A percentile compares a stretch with the other conserved stretches of the same genome.
These are phyloP conservation scores for Venustampulla echinocandica DNA, from an alignment of 495 filamentous ascomycete species.

Conservation along the genomic window DNA sequence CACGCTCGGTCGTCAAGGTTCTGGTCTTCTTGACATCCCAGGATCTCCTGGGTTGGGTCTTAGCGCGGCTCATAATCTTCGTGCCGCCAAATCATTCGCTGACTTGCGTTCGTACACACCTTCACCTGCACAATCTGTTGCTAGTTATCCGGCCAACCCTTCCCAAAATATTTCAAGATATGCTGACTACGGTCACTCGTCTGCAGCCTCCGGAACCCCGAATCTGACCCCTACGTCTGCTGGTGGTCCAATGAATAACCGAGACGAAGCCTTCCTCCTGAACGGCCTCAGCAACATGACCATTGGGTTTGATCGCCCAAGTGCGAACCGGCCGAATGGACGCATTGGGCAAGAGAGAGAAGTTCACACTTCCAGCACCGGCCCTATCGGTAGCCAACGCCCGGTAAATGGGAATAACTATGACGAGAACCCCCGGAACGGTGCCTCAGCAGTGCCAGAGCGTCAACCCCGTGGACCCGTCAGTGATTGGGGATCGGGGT, in stretches of 20 bases:
- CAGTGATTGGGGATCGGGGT: constrained; percentile 68
- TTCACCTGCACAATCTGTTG: constrained; percentile 81
- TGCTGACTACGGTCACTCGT: constrained; percentile 39
- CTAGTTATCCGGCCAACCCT: constrained; percentile 71
- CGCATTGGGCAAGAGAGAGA: constrained; percentile 29
- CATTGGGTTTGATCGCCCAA: constrained; percentile 52
- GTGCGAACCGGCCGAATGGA: constrained; percentile 52
- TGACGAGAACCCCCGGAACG: constrained; percentile 55
- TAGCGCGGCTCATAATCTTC: constrained; percentile 64
- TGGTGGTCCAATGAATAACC: constrained; percentile 37
- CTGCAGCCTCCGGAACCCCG: constrained; percentile 53
- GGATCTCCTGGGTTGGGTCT: constrained; percentile 60
- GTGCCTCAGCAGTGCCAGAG: constrained; percentile 48
- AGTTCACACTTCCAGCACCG: constrained; percentile 38
- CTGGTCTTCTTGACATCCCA: constrained; percentile 71
- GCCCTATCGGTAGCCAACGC: constrained; percentile 82
- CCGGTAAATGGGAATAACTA: constrained; percentile 57
- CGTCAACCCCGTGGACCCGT: constrained; percentile 76
- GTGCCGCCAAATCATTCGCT: constrained; percentile 92
- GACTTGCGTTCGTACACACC: constrained; percentile 92
- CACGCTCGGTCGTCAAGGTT: constrained; percentile 65
- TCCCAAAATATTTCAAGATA: constrained; percentile 57
- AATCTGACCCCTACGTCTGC: constrained; percentile 70
- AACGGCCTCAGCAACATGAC: constrained; percentile 32
- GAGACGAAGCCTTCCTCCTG: constrained; percentile 48